phyloP scores from a whole-genome alignment of 257 asterid genomes.

The Ajuga chamaepitys region DNA sequence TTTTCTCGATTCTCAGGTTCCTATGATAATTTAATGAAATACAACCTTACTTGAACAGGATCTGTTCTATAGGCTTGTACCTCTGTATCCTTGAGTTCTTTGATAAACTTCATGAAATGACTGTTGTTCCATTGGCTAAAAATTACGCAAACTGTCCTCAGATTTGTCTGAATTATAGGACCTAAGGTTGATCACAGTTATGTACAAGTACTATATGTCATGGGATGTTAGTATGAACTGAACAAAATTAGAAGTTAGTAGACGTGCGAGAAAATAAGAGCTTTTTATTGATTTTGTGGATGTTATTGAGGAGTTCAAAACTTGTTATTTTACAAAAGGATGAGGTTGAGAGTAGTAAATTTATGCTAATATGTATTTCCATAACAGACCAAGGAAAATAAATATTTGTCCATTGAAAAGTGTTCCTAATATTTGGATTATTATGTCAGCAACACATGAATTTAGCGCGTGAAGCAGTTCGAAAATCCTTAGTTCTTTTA shows the following conservation, averaged over 20 bases:
- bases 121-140: background rate
- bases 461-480: conserved; percentile 87
- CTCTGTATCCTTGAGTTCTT: no score
- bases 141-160: background rate
- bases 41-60: no score
- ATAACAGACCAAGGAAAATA: no score
- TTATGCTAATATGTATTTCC: no score
- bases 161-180: background rate
- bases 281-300: background rate
- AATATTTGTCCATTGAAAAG: background rate
- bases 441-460: conserved; percentile 51
- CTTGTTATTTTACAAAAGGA: background rate
- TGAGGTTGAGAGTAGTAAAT: background rate
- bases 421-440: conserved; percentile 5
- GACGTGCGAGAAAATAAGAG: no score
- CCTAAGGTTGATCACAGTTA: background rate
- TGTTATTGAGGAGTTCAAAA: background rate
- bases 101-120: background rate
- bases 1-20: background rate
- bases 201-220: no score
- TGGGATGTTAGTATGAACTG: no score
- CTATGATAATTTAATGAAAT: background rate
- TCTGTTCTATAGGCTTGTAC: no score
- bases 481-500: conserved; percentile 68
- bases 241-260: no score